These are phyloP conservation scores for Cornus kousa DNA, from an alignment of 148 eudicot genomes.

Conservation along the genomic window DNA sequence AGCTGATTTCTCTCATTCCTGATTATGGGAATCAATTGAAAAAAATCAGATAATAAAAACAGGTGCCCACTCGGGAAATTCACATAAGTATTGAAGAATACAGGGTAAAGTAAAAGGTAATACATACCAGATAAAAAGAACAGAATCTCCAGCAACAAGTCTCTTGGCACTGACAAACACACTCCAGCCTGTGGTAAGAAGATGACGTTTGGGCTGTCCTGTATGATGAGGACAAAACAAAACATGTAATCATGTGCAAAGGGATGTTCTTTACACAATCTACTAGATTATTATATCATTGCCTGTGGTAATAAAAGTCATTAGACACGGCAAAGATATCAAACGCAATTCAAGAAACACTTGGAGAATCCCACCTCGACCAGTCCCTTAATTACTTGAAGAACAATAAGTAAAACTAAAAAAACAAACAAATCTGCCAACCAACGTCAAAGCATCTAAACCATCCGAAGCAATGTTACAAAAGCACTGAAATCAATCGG, in stretches of 20 bases:
- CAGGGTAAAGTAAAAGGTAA: not conserved
- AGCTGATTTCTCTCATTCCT: conserved; percentile 97
- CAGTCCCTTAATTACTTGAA: not conserved
- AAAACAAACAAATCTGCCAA: too few relatives aligned
- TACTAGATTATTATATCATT: not conserved
- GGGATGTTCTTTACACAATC: not conserved
- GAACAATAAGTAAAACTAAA: too few relatives aligned
- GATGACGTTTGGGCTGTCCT: conserved; percentile 99
- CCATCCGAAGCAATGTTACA: too few relatives aligned
- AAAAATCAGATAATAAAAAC: not conserved
- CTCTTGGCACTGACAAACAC: conserved; percentile 99
- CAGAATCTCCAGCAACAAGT: conserved; percentile 98
- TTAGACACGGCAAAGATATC: not conserved
- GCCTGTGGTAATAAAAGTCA: not conserved
- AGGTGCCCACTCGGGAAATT: conserved; percentile 1
- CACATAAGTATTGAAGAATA: not conserved
- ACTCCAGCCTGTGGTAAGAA: conserved; percentile 99
- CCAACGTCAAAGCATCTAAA: too few relatives aligned
- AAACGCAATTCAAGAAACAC: not conserved
- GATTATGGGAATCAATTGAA: conserved; percentile 3
- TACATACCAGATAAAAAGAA: conserved; percentile 83
- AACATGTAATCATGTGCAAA: conserved; percentile 10
- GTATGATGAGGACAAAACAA: conserved; percentile 31
- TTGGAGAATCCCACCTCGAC: not conserved
- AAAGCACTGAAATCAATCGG: too few relatives aligned